Evolutionary conservation across 2,329 filamentous ascomycete species (phyloP).

Genomic region (Colletotrichum sp.): DNA sequence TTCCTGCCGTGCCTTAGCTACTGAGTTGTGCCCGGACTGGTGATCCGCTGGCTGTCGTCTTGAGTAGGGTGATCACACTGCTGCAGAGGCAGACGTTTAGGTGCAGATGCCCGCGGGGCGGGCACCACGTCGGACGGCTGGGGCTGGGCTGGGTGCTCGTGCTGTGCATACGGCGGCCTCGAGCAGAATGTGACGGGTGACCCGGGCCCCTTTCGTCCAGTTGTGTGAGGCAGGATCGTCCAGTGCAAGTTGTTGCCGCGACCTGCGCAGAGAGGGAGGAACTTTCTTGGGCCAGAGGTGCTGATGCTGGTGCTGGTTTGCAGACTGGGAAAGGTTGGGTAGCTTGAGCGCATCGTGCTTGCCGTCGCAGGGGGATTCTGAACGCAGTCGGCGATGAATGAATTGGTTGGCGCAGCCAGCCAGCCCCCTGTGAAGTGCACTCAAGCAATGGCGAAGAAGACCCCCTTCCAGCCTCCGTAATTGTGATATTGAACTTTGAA

Average conservation of each 20-base stretch:
- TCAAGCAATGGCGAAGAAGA: neutral
- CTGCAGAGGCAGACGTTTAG: neutral
- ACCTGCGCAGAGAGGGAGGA: neutral
- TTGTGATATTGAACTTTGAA: neutral
- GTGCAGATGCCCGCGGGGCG: neutral
- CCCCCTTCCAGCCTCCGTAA: neutral
- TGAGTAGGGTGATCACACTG: neutral
- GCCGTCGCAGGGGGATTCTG: neutral
- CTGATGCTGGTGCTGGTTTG: neutral
- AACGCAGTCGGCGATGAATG: neutral
- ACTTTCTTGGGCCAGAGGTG: accelerated
- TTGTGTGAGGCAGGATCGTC: neutral
- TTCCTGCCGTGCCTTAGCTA: neutral
- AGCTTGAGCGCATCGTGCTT: neutral
- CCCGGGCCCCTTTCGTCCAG: neutral
- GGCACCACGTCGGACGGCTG: neutral
- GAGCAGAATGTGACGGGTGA: neutral
- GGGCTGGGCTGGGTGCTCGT: neutral
- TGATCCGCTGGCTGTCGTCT: neutral
- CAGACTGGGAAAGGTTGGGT: accelerated
- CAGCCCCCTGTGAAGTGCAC: neutral
- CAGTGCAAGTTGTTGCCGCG: neutral
- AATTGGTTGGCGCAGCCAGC: neutral
- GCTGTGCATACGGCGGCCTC: neutral
- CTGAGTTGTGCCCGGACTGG: neutral